Evolutionary conservation across 108 stramenopile genomes (phyloP).

Genomic region (Skeletonema menzelii): DNA sequence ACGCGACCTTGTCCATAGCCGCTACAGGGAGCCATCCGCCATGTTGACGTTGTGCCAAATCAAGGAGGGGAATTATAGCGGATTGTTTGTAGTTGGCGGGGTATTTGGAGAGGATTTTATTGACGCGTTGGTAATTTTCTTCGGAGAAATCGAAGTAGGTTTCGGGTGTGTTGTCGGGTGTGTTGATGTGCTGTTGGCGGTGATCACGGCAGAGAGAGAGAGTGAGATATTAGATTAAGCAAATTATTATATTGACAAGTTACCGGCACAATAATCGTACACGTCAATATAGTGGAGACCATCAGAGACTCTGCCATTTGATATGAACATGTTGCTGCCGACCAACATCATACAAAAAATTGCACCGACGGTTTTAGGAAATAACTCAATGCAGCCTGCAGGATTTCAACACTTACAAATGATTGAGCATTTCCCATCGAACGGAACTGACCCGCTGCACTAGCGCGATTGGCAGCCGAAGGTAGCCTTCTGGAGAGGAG

Average conservation of each 20-base stretch:
- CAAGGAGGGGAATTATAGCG: slow-evolving; percentile 94
- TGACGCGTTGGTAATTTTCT: slow-evolving; percentile 95
- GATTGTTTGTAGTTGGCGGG: slow-evolving; percentile 98
- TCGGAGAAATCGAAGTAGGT: slow-evolving; percentile 94
- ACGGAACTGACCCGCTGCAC: slow-evolving; percentile 17
- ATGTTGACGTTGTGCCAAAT: slow-evolving; percentile 96
- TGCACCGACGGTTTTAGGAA: neutral
- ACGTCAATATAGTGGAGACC: neutral
- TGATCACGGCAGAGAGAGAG: neutral
- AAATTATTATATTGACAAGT: no score
- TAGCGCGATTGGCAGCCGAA: neutral
- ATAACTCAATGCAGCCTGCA: neutral
- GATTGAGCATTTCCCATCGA: slow-evolving; percentile 42
- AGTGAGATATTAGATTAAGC: neutral
- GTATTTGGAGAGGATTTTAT: slow-evolving; percentile 90
- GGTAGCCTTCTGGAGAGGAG: slow-evolving; percentile 20
- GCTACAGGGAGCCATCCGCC: slow-evolving; percentile 98
- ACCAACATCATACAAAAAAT: neutral
- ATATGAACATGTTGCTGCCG: neutral
- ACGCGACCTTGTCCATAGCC: slow-evolving; percentile 99
- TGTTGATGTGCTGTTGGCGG: slow-evolving; percentile 86
- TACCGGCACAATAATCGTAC: neutral
- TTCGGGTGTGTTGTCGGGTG: slow-evolving; percentile 88
- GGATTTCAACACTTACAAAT: slow-evolving; percentile 27
- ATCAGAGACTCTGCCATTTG: neutral